A percentile compares a stretch with the other conserved stretches of the same genome.
Evolutionary conservation across 2,329 filamentous ascomycete species (phyloP).

Genomic region (Cercospora zeae-maydis): DNA sequence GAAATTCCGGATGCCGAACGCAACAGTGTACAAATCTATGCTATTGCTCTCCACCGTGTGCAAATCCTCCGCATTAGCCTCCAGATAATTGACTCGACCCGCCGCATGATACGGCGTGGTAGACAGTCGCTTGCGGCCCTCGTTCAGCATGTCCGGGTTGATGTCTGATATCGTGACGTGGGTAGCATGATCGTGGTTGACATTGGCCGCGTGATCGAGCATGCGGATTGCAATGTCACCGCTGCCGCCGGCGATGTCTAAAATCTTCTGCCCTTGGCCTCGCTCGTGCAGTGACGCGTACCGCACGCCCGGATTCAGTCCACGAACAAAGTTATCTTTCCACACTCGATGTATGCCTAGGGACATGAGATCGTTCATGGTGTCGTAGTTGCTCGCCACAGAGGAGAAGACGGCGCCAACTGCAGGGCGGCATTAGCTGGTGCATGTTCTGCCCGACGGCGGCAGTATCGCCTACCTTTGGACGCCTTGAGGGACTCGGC

Average conservation of each 20-base stretch:
- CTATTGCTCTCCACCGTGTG: constrained; percentile 61
- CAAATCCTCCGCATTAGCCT: constrained; percentile 84
- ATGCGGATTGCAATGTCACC: constrained; percentile 97
- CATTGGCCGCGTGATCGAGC: constrained; percentile 76
- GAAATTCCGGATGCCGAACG: constrained; percentile 97
- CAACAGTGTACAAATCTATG: constrained; percentile 95
- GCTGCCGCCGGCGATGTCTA: constrained; percentile 95
- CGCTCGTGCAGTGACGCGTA: constrained; percentile 40
- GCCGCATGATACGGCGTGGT: constrained; percentile 57
- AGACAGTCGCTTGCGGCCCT: constrained; percentile 75
- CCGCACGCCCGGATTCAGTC: constrained; percentile 73
- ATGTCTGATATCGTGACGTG: constrained; percentile 93
- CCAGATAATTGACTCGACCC: constrained; percentile 65
- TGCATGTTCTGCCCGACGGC: background rate
- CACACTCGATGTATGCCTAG: constrained; percentile 93
- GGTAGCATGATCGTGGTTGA: constrained; percentile 76
- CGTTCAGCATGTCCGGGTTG: constrained; percentile 89
- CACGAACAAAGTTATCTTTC: constrained; percentile 95
- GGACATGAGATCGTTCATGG: constrained; percentile 99
- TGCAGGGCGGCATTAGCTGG: constrained; percentile 33
- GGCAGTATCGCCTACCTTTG: constrained; percentile 46
- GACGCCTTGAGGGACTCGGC: constrained; percentile 74
- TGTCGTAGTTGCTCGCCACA: constrained; percentile 90
- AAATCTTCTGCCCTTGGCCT: constrained; percentile 63
- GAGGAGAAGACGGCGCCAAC: constrained; percentile 91